Evolutionary conservation across 2,329 filamentous ascomycete species (phyloP).

Genomic region (Fusarium sacchari): DNA sequence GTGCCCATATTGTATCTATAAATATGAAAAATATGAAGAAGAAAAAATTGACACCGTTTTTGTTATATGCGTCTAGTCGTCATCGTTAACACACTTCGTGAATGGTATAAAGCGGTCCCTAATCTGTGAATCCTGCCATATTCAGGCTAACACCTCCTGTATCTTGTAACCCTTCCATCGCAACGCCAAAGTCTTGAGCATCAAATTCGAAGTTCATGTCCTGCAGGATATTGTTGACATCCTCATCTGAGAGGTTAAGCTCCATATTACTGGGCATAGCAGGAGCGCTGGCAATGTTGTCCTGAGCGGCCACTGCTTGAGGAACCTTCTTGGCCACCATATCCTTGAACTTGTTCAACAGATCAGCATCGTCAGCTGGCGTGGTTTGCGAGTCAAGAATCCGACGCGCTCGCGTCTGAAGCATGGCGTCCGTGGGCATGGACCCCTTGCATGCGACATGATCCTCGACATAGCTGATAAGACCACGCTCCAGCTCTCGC

Average conservation of each 20-base stretch:
- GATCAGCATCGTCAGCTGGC: constrained; percentile 62
- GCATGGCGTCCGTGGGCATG: constrained; percentile 59
- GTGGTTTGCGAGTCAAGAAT: constrained; percentile 60
- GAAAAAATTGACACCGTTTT: constrained; percentile 2
- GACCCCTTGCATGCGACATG: constrained; percentile 51
- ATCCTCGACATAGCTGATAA: constrained; percentile 59
- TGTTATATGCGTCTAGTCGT: constrained; percentile 1
- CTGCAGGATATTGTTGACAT: constrained; percentile 54
- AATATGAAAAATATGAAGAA: too few species aligned
- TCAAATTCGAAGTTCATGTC: constrained; percentile 57
- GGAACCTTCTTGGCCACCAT: constrained; percentile 51
- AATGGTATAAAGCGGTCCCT: constrained; percentile 40
- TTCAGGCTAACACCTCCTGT: constrained; percentile 46
- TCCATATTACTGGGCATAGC: constrained; percentile 47
- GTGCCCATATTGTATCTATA: background rate
- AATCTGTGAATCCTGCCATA: constrained; percentile 36
- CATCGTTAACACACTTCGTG: constrained; percentile 24
- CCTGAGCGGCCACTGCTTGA: constrained; percentile 18
- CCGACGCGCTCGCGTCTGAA: constrained; percentile 59
- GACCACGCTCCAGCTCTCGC: constrained; percentile 65
- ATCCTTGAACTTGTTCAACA: constrained; percentile 65
- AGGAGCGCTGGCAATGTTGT: background rate
- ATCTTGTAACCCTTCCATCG: constrained; percentile 44
- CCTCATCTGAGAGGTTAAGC: constrained; percentile 51
- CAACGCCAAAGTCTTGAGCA: constrained; percentile 42